These are phyloP conservation scores for Kodamaea kakaduensis DNA, from an alignment of 805 yeast species.

Conservation along the genomic window DNA sequence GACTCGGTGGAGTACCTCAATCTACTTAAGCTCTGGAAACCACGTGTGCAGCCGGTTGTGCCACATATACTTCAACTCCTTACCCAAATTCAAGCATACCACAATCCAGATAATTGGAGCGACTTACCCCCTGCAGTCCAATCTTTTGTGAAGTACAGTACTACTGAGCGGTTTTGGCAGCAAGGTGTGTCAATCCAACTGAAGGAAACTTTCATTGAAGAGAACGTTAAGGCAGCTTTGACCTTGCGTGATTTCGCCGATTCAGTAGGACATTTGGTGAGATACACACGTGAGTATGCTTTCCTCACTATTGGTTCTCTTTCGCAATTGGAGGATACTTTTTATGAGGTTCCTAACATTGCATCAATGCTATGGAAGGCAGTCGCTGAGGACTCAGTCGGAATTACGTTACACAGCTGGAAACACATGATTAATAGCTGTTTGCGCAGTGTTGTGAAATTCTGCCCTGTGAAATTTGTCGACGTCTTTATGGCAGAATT, in stretches of 20 bases:
- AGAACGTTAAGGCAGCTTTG: conserved; percentile 88
- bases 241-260: conserved; percentile 96
- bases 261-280: conserved; percentile 90
- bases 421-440: conserved; percentile 92
- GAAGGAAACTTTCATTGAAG: conserved; percentile 90
- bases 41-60: conserved; percentile 84
- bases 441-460: conserved; percentile 77
- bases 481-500: conserved; percentile 70
- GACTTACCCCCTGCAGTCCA: conserved; percentile 86
- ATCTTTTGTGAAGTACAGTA: conserved; percentile 82
- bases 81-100: conserved; percentile 90
- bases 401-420: conserved; percentile 94
- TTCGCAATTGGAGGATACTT: conserved; percentile 81
- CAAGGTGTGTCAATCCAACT: conserved; percentile 94
- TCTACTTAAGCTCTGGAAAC: conserved; percentile 80
- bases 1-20: conserved; percentile 69
- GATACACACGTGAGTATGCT: conserved; percentile 96
- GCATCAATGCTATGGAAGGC: conserved; percentile 79
- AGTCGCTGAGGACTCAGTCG: conserved; percentile 70
- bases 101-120: conserved; percentile 88
- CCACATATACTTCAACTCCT: conserved; percentile 87
- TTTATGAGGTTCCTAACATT: conserved; percentile 80
- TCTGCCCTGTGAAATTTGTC: conserved; percentile 75
- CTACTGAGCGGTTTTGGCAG: conserved; percentile 96
- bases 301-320: conserved; percentile 86